These are phyloP conservation scores for Trichosanthes cucumerina DNA, from an alignment of 306 rosid genomes.

Conservation along the genomic window DNA sequence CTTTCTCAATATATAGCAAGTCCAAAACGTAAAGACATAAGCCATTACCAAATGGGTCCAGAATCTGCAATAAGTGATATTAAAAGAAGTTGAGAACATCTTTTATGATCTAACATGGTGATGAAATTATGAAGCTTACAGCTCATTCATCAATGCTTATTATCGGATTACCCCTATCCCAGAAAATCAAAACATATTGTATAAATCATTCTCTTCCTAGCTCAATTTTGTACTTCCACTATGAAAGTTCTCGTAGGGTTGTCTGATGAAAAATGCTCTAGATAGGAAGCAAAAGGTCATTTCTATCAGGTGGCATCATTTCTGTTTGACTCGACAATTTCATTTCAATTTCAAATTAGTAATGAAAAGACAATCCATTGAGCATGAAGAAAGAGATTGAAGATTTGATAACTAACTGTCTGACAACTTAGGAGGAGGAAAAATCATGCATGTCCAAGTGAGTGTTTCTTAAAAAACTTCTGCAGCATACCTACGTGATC, in stretches of 20 bases:
- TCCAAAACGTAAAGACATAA: slow-evolving; percentile 87
- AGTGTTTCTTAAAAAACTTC: not conserved
- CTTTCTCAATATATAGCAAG: slow-evolving; percentile 68
- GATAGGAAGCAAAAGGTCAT: not conserved
- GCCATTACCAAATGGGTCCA: slow-evolving; percentile 98
- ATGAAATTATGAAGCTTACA: not conserved
- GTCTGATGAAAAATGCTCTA: not conserved
- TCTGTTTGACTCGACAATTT: not conserved
- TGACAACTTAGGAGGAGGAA: not conserved
- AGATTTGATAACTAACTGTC: not conserved
- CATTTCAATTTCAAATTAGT: not conserved
- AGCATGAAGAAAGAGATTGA: not conserved
- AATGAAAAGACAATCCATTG: not conserved
- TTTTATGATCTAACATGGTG: not conserved
- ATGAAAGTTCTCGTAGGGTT: not conserved
- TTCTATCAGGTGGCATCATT: not conserved
- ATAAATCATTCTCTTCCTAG: not conserved
- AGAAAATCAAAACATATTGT: not conserved
- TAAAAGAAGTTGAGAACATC: not conserved
- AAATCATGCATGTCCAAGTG: not conserved
- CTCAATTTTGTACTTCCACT: not conserved
- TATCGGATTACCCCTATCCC: not conserved
- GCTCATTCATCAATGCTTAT: not conserved
- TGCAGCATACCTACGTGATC: slow-evolving; percentile 56
- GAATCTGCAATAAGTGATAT: slow-evolving; percentile 48